phyloP scores from a whole-genome alignment of 305 asterid species.

The Solanum hybrid region DNA sequence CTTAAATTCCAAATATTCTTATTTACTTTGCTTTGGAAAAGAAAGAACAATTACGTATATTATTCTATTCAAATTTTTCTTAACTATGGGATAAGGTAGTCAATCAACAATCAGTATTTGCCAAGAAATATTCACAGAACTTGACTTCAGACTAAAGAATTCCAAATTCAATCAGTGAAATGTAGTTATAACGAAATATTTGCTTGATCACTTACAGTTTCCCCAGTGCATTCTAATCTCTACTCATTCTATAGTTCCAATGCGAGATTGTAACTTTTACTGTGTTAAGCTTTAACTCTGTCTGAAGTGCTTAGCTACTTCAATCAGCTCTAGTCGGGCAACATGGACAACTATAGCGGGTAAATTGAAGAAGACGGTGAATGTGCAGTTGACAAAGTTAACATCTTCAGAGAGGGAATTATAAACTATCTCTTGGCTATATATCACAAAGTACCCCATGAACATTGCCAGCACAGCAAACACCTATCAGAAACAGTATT shows the following conservation, averaged over 20 bases:
- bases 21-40: neutral
- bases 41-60: neutral
- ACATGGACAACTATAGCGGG: constrained; percentile 6
- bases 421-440: constrained; percentile 11
- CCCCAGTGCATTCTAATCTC: neutral
- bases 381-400: constrained; percentile 8
- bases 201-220: neutral
- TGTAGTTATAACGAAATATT: neutral
- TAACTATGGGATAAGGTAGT: neutral
- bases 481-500: constrained; percentile 7
- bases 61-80: neutral
- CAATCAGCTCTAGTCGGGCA: neutral
- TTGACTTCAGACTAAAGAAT: neutral
- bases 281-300: neutral
- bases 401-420: constrained; percentile 8
- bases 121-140: neutral
- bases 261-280: neutral
- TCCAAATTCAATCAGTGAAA: neutral
- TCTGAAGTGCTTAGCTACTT: neutral
- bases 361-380: neutral
- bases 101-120: neutral
- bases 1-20: neutral
- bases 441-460: constrained; percentile 12
- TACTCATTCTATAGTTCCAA: neutral
- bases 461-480: neutral